Percentiles rank a stretch among this genome's conserved stretches.
Conservation (phyloP, 768 basidiomycete genomes). For the Austroboletus eburneus region DNA sequence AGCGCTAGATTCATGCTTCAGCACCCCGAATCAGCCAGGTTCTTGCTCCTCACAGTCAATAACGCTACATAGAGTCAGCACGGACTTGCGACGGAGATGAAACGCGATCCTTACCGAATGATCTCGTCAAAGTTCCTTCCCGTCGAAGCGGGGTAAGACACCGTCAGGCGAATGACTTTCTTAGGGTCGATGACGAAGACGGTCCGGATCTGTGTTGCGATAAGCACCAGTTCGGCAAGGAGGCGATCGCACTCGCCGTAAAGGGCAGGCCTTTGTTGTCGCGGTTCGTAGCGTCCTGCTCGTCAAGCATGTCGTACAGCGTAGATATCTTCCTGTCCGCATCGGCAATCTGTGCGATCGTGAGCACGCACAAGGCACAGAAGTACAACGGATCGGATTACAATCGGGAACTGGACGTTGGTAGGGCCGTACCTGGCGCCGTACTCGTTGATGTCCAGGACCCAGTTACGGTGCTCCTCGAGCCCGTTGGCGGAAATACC, state of each 20-base stretch:
- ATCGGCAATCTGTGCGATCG: slow-evolving; percentile 74
- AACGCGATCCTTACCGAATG: slow-evolving; percentile 40
- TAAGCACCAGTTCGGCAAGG: not conserved
- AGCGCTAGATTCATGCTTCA: slow-evolving; percentile 48
- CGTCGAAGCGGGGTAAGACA: slow-evolving; percentile 93
- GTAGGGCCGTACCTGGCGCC: slow-evolving; percentile 70
- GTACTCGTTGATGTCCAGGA: slow-evolving; percentile 79
- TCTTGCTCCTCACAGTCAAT: slow-evolving; percentile 58
- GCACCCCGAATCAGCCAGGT: slow-evolving; percentile 29
- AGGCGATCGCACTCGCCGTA: slow-evolving; percentile 49
- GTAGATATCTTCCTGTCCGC: slow-evolving; percentile 78
- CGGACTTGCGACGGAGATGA: not conserved
- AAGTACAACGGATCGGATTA: slow-evolving; percentile 23
- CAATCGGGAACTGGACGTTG: slow-evolving; percentile 88
- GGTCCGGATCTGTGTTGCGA: slow-evolving; percentile 67
- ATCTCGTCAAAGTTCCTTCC: slow-evolving; percentile 89
- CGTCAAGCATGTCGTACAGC: slow-evolving; percentile 94
- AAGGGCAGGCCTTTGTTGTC: slow-evolving; percentile 88
- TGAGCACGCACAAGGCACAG: slow-evolving; percentile 8
- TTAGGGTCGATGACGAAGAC: slow-evolving; percentile 98
- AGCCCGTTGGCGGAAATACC: slow-evolving; percentile 92
- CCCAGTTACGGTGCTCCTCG: slow-evolving; percentile 81
- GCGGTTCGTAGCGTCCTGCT: slow-evolving; percentile 88
- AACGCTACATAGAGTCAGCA: slow-evolving; percentile 41
- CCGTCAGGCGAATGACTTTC: slow-evolving; percentile 84